phyloP scores from a whole-genome alignment of 805 yeast species.

The Starmerella bombi region DNA sequence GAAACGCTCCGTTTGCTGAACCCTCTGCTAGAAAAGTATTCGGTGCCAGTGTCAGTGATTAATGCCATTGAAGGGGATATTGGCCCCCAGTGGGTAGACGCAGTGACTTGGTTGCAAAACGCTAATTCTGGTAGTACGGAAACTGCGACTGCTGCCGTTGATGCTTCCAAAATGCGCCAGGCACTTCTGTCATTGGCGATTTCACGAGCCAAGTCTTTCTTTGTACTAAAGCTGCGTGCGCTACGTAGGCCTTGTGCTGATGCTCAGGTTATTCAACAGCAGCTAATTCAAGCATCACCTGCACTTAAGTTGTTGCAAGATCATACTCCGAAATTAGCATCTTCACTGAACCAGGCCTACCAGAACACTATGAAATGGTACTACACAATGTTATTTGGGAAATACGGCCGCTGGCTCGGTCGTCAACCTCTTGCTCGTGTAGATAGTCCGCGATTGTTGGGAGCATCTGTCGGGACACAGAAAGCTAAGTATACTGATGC shows the following conservation, averaged over 20 bases:
- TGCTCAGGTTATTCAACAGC: conserved; percentile 62
- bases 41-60: conserved; percentile 62
- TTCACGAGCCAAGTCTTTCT: conserved; percentile 61
- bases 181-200: conserved; percentile 48
- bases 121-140: conserved; percentile 2
- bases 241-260: conserved; percentile 53
- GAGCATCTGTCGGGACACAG: neutral
- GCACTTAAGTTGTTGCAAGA: conserved; percentile 43
- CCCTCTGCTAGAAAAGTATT: conserved; percentile 62
- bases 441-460: conserved; percentile 10
- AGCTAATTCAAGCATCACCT: conserved; percentile 49
- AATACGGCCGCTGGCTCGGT: conserved; percentile 20
- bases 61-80: conserved; percentile 41
- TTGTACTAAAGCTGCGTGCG: conserved; percentile 51
- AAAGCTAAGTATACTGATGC: conserved; percentile 9
- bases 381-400: conserved; percentile 59
- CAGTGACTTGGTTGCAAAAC: conserved; percentile 20
- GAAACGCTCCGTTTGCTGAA: conserved; percentile 41
- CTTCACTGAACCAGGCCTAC: conserved; percentile 67
- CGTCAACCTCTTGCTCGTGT: conserved; percentile 15
- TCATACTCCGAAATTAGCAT: conserved; percentile 50
- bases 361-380: conserved; percentile 88
- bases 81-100: conserved; percentile 42
- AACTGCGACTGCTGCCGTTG: conserved; percentile 1
- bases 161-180: conserved; percentile 20